Evolutionary conservation across 2,329 filamentous ascomycete genomes (phyloP).

Genomic region (Ceratocystis smalleyi): DNA sequence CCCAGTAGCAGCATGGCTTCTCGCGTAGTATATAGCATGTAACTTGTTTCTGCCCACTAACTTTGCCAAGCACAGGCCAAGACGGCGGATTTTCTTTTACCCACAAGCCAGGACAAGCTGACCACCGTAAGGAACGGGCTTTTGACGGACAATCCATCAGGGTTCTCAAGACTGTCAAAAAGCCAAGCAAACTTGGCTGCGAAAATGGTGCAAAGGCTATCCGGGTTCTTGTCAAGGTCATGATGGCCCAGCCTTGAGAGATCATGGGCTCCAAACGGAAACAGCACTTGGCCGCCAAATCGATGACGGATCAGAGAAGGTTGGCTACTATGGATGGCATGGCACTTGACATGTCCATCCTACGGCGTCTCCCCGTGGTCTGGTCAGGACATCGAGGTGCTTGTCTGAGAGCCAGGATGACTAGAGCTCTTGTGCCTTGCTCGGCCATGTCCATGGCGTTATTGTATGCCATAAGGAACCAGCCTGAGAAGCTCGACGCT

Average conservation of each 20-base stretch:
- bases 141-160: constrained; percentile 4
- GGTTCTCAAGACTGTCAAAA: constrained; percentile 1
- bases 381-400: neutral
- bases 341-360: neutral
- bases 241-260: neutral
- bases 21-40: neutral
- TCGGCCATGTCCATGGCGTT: neutral
- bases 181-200: neutral
- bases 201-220: constrained; percentile 4
- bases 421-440: neutral
- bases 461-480: neutral
- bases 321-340: neutral
- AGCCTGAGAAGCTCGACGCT: neutral
- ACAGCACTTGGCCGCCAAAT: neutral
- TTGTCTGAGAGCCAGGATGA: neutral
- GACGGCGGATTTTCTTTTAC: constrained; percentile 3
- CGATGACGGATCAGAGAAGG: neutral
- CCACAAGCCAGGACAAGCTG: constrained; percentile 3
- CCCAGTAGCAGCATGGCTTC: neutral
- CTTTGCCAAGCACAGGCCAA: neutral
- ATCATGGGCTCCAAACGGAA: neutral
- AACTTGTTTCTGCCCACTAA: neutral
- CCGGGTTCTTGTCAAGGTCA: constrained; percentile 3
- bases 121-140: neutral
- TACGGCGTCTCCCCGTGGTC: neutral